Evolutionary conservation across 495 filamentous ascomycete species (phyloP).

Genomic region (Penicillium cosmopolitanum): DNA sequence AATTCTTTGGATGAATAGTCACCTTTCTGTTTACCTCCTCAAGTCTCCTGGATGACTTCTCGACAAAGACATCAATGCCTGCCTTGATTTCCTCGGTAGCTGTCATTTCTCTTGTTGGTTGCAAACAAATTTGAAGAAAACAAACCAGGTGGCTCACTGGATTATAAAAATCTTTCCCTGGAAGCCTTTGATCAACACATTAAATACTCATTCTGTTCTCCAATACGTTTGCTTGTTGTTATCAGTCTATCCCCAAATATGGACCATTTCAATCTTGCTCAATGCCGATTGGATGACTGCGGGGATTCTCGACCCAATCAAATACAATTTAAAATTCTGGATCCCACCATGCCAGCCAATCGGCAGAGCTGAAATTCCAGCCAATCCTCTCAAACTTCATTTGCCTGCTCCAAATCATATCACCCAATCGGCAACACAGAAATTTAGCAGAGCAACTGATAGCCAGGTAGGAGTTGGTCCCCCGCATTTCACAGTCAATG

Average conservation of each 20-base stretch:
- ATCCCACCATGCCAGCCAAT: not conserved
- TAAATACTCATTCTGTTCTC: not conserved
- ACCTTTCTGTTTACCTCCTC: constrained; percentile 52
- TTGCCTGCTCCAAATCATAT: not conserved
- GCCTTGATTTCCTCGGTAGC: not conserved
- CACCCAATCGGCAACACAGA: not conserved
- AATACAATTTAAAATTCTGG: no score
- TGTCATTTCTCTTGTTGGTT: constrained; percentile 16
- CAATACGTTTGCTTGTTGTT: not conserved
- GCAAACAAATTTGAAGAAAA: not conserved
- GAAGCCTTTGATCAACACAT: not conserved
- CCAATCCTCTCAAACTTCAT: not conserved
- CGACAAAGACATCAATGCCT: not conserved
- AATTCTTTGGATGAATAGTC: not conserved
- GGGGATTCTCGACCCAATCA: not conserved
- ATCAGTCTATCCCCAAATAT: not conserved
- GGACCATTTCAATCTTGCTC: no score
- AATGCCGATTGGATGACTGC: not conserved
- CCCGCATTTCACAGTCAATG: not conserved
- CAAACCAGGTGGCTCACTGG: no score
- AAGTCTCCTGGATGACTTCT: constrained; percentile 22
- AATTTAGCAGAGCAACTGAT: not conserved
- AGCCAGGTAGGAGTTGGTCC: not conserved
- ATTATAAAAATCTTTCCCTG: not conserved
- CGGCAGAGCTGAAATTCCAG: not conserved